Base-by-base conservation (phyloP, 768 basidiomycete genomes). In the Termitomyces sp. region DNA sequence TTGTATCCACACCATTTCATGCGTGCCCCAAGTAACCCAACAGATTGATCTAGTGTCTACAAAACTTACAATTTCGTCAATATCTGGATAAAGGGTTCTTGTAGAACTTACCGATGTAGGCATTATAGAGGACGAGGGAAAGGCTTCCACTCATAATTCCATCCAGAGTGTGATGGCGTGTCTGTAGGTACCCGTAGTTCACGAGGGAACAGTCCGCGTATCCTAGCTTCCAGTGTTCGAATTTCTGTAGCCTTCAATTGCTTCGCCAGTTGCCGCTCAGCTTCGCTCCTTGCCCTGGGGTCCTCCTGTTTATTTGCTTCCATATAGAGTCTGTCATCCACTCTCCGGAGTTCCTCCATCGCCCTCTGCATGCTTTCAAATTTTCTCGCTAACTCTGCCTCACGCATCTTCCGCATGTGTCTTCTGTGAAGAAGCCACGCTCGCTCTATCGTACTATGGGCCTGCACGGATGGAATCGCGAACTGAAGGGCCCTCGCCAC, bases 361-460 rank as follows among this genome's bases (percentile, higher is more conserved):
- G 95, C 95, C 63, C 73, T 73, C 68, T 76, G 75, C 94, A 97
- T 94, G 64, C 83, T 81, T 55, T 84, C 79, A 65, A 87, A 94
- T 71, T 95, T 95, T 71, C 86, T 80, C 57, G 76, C 74, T 60
- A 91, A 68, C 66, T 92, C 89, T 36, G 77, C 83, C 29, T 86
- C 81, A 46, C 89, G 79, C 60, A 79, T 75, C 66, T 88, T 83
- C 42, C 94, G 83, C 39, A 86, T 59, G 65, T 90, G 86, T 31
- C 94, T 82, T 62, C 83, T 79, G 72, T 92, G 85, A 12, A 98
- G 79, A 52, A 86, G 75, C 90, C 90, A 98, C 4, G 94, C 94
- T 32, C 94, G 84, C 62, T 92, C 88, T 53, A 97, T 94, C 2
- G 93, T 97, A 61, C 93, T 83, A 73, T 97, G 92, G 0, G 91